Percentiles rank a stretch among this genome's conserved stretches.
Evolutionary conservation across 805 yeast genomes (phyloP).

Genomic region (Lachancea sp.): DNA sequence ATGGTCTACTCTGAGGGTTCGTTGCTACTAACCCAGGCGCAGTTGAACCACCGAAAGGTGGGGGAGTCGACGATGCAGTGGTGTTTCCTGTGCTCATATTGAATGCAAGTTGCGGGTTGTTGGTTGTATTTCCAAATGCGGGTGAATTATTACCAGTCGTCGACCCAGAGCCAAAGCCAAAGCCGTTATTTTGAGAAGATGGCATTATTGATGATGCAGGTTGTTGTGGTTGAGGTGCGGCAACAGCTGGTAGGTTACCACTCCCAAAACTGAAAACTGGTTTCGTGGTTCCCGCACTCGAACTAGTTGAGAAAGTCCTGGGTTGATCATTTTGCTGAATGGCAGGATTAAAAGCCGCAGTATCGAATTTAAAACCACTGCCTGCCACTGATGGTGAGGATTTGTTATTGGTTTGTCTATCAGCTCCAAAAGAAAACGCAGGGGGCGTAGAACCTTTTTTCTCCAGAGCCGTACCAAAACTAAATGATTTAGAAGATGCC

Average conservation of each 20-base stretch:
- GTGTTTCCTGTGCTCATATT: conserved; percentile 8
- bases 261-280: conserved; percentile 5
- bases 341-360: conserved; percentile 4
- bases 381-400: neutral
- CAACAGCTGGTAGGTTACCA: conserved; percentile 8
- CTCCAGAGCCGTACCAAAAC: conserved; percentile 4
- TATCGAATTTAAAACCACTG: conserved; percentile 10
- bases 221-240: conserved; percentile 11
- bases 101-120: conserved; percentile 12
- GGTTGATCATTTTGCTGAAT: neutral
- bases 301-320: conserved; percentile 9
- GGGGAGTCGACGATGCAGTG: conserved; percentile 11
- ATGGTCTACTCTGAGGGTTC: conserved; percentile 13
- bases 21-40: conserved; percentile 3
- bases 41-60: conserved; percentile 11
- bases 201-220: conserved; percentile 6
- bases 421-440: conserved; percentile 3
- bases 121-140: conserved; percentile 18
- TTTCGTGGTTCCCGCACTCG: conserved; percentile 1
- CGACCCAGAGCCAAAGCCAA: conserved; percentile 6
- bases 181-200: conserved; percentile 1
- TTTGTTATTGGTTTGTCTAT: neutral
- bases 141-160: conserved; percentile 16
- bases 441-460: conserved; percentile 1
- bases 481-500: neutral